Percentiles rank a stretch among this genome's conserved stretches.
Evolutionary conservation across 768 basidiomycete species (phyloP).

Genomic region (Suillus occidentalis): DNA sequence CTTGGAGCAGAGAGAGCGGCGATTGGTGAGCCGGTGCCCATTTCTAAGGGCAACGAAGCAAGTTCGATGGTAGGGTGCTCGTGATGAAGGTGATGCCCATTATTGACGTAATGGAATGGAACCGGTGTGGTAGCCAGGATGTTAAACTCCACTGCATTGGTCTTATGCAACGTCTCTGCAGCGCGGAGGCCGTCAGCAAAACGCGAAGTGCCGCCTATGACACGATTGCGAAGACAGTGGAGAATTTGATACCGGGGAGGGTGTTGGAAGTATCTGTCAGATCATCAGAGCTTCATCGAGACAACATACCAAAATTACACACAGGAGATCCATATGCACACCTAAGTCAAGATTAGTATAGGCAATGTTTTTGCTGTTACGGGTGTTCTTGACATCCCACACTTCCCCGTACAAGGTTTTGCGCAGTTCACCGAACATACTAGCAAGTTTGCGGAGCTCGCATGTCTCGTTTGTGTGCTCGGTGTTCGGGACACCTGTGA

Average conservation of each 20-base stretch:
- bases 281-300: conserved; percentile 10
- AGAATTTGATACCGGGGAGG: conserved; percentile 93
- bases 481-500: conserved; percentile 65
- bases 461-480: conserved; percentile 62
- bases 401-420: conserved; percentile 86
- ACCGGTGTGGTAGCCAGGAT: conserved; percentile 64
- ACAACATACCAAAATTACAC: conserved; percentile 31
- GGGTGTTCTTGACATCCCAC: conserved; percentile 84
- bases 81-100: conserved; percentile 77
- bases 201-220: conserved; percentile 79
- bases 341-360: conserved; percentile 91
- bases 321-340: conserved; percentile 92
- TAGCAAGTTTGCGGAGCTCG: conserved; percentile 65
- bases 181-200: conserved; percentile 82
- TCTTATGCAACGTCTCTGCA: conserved; percentile 50
- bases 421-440: conserved; percentile 72
- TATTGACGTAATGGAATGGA: conserved; percentile 91
- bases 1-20: conserved; percentile 4
- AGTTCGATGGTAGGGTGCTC: conserved; percentile 79
- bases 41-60: conserved; percentile 15
- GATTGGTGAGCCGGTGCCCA: conserved; percentile 10
- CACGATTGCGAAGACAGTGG: conserved; percentile 85
- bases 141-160: conserved; percentile 52
- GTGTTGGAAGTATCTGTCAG: conserved; percentile 77
- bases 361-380: conserved; percentile 84